A percentile compares a stretch with the other conserved stretches of the same genome.
Conservation (phyloP, 352 stramenopile species). For the Pythium coloratum region DNA sequence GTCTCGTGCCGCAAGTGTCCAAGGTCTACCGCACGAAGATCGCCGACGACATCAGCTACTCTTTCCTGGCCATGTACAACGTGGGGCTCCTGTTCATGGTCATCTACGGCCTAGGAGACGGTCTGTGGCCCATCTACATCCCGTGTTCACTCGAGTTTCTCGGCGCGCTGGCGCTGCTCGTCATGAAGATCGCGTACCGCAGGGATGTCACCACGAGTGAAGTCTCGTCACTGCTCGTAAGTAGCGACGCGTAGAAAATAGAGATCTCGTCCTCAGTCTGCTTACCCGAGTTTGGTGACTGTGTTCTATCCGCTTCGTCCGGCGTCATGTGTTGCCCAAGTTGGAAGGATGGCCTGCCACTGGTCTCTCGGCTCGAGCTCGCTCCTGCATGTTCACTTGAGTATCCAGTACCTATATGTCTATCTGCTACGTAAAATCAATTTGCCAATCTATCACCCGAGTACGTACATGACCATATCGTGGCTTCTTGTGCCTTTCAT, state of each 20-base stretch:
- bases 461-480: no score
- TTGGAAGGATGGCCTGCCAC: no score
- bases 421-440: no score
- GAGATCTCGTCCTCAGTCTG: background rate
- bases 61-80: conserved; percentile 52
- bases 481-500: no score
- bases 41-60: conserved; percentile 51
- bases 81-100: conserved; percentile 42
- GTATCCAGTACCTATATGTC: no score
- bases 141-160: conserved; percentile 47
- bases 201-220: background rate
- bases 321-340: no score
- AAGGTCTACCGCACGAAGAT: conserved; percentile 64
- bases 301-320: no score
- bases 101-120: conserved; percentile 48
- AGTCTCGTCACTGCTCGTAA: background rate
- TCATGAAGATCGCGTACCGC: conserved; percentile 38
- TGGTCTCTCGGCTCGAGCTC: no score
- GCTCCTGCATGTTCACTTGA: no score
- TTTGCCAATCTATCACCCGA: no score
- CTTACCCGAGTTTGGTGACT: no score
- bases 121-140: conserved; percentile 62
- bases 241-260: background rate
- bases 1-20: conserved; percentile 60
- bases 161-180: conserved; percentile 37